Base-by-base conservation (phyloP, 2,329 filamentous ascomycete genomes). In the Colletotrichum gigasporum region DNA sequence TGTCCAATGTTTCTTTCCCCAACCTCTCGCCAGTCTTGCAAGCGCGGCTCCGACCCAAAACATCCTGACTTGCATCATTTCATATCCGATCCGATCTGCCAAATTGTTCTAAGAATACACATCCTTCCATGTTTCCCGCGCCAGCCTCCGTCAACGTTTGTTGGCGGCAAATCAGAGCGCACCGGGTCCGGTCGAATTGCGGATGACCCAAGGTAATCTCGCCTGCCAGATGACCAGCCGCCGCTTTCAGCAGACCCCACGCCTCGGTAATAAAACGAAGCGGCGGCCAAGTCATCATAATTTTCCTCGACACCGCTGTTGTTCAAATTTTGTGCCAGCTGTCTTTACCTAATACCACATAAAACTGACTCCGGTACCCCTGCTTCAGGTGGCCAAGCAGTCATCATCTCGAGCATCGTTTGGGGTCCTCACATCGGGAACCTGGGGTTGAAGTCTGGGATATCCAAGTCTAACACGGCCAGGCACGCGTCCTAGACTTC, bases 51-150 rank as follows among this genome's bases (percentile, higher is more conserved):
- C 60, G 47, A 37, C 35, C 64, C 53, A 64, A 60, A 60, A 32
- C 44, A 60, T 66, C 39, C 52, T 50, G 35, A 47, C 53, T 63
- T 66, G 64, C 60, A 66, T 51, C 53, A 54, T 60, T 58, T 66
- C 64, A 60, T 65, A 65, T 66, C 64, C 64, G 64, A 66, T 66
- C 64, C 53, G 60, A 66, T 66, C 64, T 66, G 53, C 60, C 64
- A 59, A 53, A 53, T 37, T 55, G 35, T 65, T 66, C 64, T 64
- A 65, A 66, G 60, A 66, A 66, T 66, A 66, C 34, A 26, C 45
- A 51, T 50, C 52, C 18, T 16, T 24, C 34, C 16, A 34, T 39
- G 11, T 50, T 42, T 28, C 62, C 58, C 28, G 24, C 44, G 50
- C 62, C 62, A 64, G 34, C 61, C 37, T 51, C 30, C 35, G 41